Base-by-base conservation (phyloP, 2,329 filamentous ascomycete species). In the Diaporthe sp. region DNA sequence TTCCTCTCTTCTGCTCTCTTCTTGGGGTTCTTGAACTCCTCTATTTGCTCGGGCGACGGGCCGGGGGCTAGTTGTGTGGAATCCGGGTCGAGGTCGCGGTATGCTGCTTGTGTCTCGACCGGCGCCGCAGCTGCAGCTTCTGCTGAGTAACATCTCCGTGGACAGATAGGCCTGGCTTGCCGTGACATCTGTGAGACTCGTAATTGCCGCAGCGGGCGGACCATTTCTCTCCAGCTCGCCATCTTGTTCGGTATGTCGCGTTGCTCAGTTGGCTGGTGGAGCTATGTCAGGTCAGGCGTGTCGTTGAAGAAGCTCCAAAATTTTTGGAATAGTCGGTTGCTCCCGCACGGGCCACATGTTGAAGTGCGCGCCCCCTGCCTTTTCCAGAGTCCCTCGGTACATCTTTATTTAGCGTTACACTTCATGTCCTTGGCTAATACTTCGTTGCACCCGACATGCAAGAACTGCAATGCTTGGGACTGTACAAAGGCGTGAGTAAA, bases 41-140 rank as follows among this genome's bases (percentile, higher is more conserved):
- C 81, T 32, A 85, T 79, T 19, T 81, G 77, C 58, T 81, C 81
- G 39, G 82, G 80, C 50, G 84, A 83, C 19, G 86, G 84, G 19
- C 81, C 77, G 30, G 87, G 85, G 25, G 84, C 82, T 47, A 79
- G 78, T 77, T 90, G 84, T 42, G 88, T 86, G 69, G 89, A 89
- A 44, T 86, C 84, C 51, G 81, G 76, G 78, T 91, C 89, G 75
- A 91, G 84, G 75, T 90, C 89, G 61, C 81, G 78, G 53, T 89
- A 81, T 47, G 78, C 80, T 74, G 66, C 74, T 73, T 63, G 22
- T 44, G 47, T 53, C 75, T 63, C 63, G 25, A 66, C 73, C 22
- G 77, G 72, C 12, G 76, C 72, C 25, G 79, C 81, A 77, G 83
- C 83, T 68, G 81, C 80, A 17, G 83, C 83, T 75, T 85, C 82